Conservation (phyloP, 768 basidiomycete species). For the Calocera cornea region DNA sequence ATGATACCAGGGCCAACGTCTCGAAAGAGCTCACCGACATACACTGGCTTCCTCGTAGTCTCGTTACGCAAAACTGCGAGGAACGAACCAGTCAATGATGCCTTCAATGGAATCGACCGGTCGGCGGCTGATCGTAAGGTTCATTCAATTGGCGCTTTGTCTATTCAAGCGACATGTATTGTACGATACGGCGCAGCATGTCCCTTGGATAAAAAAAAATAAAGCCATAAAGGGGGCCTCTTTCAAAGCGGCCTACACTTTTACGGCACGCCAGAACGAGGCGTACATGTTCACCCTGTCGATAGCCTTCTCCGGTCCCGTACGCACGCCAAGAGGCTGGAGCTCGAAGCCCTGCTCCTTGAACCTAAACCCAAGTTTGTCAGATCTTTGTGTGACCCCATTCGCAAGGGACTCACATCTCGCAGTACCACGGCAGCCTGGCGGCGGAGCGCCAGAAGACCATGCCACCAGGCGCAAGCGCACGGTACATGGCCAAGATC, state of each 20-base stretch:
- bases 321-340: conserved; percentile 37
- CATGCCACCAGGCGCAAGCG: conserved; percentile 43
- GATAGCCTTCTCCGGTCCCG: conserved; percentile 36
- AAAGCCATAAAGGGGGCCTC: background rate
- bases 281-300: conserved; percentile 61
- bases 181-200: background rate
- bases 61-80: too few species aligned
- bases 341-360: conserved; percentile 41
- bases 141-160: background rate
- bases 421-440: conserved; percentile 51
- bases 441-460: conserved; percentile 56
- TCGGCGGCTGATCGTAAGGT: background rate
- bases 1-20: too few species aligned
- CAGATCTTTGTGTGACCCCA: too few species aligned
- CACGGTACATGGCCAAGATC: conserved; percentile 41
- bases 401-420: conserved; percentile 24
- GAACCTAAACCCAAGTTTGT: conserved; percentile 28
- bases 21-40: too few species aligned
- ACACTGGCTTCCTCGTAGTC: too few species aligned
- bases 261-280: conserved; percentile 8
- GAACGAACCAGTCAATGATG: too few species aligned
- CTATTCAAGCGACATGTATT: background rate
- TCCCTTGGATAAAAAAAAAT: background rate
- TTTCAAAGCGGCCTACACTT: background rate
- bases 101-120: too few species aligned